Percentiles rank a stretch among this genome's conserved stretches.
Conservation (phyloP, 2,329 filamentous ascomycete species). For the Arthrobotrys entomopaga region DNA sequence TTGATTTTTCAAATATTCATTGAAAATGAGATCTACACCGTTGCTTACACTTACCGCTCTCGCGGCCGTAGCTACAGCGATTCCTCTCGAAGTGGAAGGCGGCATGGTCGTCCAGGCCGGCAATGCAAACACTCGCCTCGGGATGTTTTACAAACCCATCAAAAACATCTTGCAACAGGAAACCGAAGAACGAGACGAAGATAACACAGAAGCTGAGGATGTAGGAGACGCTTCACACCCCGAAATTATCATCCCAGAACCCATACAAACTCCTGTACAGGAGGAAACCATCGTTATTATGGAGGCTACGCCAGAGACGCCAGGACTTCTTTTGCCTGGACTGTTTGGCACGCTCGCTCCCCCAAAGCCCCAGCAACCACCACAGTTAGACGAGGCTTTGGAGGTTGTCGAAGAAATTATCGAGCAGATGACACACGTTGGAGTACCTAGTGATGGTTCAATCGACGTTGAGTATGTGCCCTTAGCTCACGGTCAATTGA, state of each 20-base stretch:
- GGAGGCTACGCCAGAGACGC: conserved; percentile 20
- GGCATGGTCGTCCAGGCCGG: conserved; percentile 44
- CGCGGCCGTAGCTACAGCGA: conserved; percentile 8
- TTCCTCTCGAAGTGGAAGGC: conserved; percentile 43
- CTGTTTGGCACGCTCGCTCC: conserved; percentile 24
- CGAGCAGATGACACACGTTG: conserved; percentile 13
- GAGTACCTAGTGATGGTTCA: not conserved
- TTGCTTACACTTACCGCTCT: conserved; percentile 13
- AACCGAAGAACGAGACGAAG: not conserved
- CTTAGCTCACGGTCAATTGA: too few relatives aligned
- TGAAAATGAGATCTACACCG: conserved; percentile 25
- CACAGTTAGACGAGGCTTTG: conserved; percentile 23
- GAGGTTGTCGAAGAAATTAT: conserved; percentile 27
- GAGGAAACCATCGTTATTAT: conserved; percentile 39
- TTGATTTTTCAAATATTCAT: not conserved
- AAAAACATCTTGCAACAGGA: conserved; percentile 21
- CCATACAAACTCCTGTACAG: not conserved
- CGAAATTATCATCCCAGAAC: conserved; percentile 16
- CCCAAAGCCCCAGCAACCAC: conserved; percentile 20
- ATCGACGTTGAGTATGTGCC: conserved; percentile 38
- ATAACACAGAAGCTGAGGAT: not conserved
- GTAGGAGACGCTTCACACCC: not conserved
- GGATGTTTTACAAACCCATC: conserved; percentile 46
- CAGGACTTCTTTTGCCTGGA: conserved; percentile 14
- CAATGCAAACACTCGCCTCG: conserved; percentile 38